Evolutionary conservation across 371 early-diverging fungal genomes (phyloP).

Genomic region (Mucor sp.): DNA sequence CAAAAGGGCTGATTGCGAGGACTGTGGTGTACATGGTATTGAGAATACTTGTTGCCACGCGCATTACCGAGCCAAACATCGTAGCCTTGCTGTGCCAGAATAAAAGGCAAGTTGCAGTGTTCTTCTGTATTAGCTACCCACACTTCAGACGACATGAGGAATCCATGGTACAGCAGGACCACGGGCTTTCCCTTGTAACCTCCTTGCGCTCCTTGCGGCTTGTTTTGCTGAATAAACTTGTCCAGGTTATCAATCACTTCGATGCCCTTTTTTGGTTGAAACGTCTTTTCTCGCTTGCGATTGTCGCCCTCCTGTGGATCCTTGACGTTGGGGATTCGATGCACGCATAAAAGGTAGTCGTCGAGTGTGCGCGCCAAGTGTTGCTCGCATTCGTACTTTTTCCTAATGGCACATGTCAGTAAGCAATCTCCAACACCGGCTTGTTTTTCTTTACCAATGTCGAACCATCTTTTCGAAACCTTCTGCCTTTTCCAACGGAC

Average conservation of each 20-base stretch:
- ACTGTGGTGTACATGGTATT: slow-evolving; percentile 74
- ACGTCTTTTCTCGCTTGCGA: slow-evolving; percentile 3
- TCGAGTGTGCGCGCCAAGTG: slow-evolving; percentile 88
- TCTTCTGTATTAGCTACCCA: slow-evolving; percentile 85
- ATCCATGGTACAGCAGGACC: slow-evolving; percentile 93
- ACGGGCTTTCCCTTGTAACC: slow-evolving; percentile 66
- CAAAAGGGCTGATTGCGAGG: slow-evolving; percentile 81
- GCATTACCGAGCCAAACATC: slow-evolving; percentile 98
- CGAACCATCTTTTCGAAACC: slow-evolving; percentile 70
- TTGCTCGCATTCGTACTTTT: slow-evolving; percentile 75
- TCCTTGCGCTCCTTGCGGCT: slow-evolving; percentile 1
- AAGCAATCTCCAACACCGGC: no score
- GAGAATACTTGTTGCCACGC: slow-evolving; percentile 96
- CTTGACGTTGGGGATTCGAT: slow-evolving; percentile 71
- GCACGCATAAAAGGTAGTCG: slow-evolving; percentile 86
- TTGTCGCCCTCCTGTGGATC: not conserved
- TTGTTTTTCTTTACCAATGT: slow-evolving; percentile 58
- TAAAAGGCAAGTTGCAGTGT: slow-evolving; percentile 68
- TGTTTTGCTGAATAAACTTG: slow-evolving; percentile 27
- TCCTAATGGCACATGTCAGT: slow-evolving; percentile 14
- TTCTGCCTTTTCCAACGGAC: slow-evolving; percentile 61
- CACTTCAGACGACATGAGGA: slow-evolving; percentile 92
- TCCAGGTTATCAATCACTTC: slow-evolving; percentile 40
- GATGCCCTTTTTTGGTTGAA: slow-evolving; percentile 16
- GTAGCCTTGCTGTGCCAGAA: slow-evolving; percentile 82